These are phyloP conservation scores for Trypanosoma platydactyli DNA, from an alignment of 208 protist genomes.

Conservation along the genomic window DNA sequence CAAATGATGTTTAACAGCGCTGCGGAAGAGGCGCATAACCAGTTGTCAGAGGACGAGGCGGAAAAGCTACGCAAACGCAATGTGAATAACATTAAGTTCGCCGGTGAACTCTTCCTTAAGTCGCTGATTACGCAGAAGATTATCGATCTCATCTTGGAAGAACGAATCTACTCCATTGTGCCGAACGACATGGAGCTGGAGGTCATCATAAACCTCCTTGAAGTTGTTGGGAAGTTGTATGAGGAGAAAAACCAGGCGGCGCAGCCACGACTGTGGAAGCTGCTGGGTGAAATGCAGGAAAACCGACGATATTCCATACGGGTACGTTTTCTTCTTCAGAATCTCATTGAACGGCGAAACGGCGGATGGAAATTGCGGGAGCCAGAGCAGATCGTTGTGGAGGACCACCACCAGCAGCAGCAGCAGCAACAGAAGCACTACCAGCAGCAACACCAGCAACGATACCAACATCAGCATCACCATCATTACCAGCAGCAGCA, in stretches of 20 bases:
- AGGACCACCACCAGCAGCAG: conserved; percentile 24
- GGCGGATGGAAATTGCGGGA: conserved; percentile 70
- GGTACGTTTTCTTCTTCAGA: conserved; percentile 86
- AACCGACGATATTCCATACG: conserved; percentile 62
- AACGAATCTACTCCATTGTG: conserved; percentile 24
- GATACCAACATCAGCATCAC: conserved; percentile 13
- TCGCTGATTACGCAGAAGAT: conserved; percentile 66
- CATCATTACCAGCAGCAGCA: conserved; percentile 21
- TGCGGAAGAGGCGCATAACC: background rate
- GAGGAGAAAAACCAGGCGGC: conserved; percentile 44
- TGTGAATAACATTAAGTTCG: conserved; percentile 91
- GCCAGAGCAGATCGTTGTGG: conserved; percentile 25
- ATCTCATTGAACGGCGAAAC: conserved; percentile 73
- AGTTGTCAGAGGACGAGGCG: conserved; percentile 40
- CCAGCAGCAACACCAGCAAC: conserved; percentile 23
- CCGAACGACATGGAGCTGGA: conserved; percentile 73
- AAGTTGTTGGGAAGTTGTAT: conserved; percentile 80
- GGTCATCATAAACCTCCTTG: conserved; percentile 78
- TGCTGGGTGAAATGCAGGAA: conserved; percentile 44
- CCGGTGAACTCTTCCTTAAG: conserved; percentile 85
- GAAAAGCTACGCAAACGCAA: conserved; percentile 79
- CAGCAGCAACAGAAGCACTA: conserved; percentile 16
- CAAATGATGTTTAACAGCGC: conserved; percentile 26
- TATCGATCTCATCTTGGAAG: conserved; percentile 51
- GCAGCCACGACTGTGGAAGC: conserved; percentile 44